Percentiles rank a stretch among this genome's conserved stretches.
These are phyloP conservation scores for Talaromyces thailandensis DNA, from an alignment of 495 filamentous ascomycete species.

Conservation along the genomic window DNA sequence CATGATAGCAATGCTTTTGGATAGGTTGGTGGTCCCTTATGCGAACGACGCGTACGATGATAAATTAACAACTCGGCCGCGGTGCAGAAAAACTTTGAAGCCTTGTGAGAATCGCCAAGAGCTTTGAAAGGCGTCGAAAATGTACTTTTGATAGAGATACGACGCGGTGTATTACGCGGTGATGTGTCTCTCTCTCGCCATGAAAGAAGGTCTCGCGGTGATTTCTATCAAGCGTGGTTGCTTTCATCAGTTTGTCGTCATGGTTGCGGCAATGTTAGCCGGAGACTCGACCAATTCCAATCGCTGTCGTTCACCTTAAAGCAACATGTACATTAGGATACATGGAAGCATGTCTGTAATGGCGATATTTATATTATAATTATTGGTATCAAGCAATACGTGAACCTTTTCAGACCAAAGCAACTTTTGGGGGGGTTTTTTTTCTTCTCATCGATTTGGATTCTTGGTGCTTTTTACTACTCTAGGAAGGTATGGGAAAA, in stretches of 20 bases:
- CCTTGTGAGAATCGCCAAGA: background rate
- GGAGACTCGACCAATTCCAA: background rate
- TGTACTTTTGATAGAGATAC: background rate
- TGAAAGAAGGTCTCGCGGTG: background rate
- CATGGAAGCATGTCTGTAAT: background rate
- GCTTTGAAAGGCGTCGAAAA: background rate
- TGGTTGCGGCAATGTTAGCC: background rate
- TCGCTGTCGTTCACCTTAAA: background rate
- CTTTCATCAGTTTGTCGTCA: slow-evolving; percentile 2
- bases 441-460: background rate
- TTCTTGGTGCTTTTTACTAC: background rate
- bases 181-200: background rate
- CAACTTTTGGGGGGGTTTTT: background rate
- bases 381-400: background rate
- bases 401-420: background rate
- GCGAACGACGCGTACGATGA: background rate
- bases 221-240: background rate
- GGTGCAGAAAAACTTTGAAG: background rate
- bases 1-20: slow-evolving; percentile 3
- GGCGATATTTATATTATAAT: background rate
- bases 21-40: background rate
- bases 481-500: background rate
- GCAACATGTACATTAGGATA: background rate
- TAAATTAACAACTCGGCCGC: background rate
- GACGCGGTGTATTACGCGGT: background rate